A percentile compares a stretch with the other conserved stretches of the same genome.
phyloP scores from a whole-genome alignment of 2,329 filamentous ascomycete genomes.

The Tolypocladium ovalisporum region DNA sequence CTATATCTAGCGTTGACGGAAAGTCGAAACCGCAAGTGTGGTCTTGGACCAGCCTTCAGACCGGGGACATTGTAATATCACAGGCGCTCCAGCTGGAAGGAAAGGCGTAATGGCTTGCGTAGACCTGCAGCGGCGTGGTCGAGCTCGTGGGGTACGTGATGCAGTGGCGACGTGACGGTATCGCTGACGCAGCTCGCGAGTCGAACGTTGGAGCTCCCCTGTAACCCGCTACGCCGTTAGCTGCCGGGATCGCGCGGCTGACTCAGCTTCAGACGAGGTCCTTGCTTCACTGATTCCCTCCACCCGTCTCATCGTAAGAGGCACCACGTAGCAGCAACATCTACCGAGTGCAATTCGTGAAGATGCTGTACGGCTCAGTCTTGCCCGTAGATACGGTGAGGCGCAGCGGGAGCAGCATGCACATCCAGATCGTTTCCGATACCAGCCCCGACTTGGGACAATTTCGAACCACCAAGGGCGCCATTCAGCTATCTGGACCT shows the following conservation, averaged over 20 bases:
- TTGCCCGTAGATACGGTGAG: too few relatives aligned
- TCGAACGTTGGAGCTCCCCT: not conserved
- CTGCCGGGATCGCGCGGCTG: not conserved
- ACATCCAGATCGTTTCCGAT: too few relatives aligned
- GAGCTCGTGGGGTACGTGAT: not conserved
- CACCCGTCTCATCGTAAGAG: too few relatives aligned
- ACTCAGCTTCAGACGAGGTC: not conserved
- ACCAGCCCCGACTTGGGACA: too few relatives aligned
- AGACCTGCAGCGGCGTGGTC: not conserved
- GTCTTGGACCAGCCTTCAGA: not conserved
- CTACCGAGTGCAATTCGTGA: too few relatives aligned
- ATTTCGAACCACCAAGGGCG: too few relatives aligned
- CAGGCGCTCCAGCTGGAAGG: not conserved
- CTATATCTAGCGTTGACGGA: not conserved
- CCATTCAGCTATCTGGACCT: too few relatives aligned
- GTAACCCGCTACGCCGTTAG: not conserved
- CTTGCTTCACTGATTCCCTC: too few relatives aligned
- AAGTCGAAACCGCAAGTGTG: not conserved
- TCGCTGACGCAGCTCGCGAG: not conserved
- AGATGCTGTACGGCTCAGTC: too few relatives aligned
- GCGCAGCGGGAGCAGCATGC: too few relatives aligned
- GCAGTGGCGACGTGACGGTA: not conserved
- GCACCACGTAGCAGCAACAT: too few relatives aligned
- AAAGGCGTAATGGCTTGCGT: not conserved
- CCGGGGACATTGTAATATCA: not conserved